Conservation (phyloP, 2,329 filamentous ascomycete genomes). For the Colletotrichum liriopes region DNA sequence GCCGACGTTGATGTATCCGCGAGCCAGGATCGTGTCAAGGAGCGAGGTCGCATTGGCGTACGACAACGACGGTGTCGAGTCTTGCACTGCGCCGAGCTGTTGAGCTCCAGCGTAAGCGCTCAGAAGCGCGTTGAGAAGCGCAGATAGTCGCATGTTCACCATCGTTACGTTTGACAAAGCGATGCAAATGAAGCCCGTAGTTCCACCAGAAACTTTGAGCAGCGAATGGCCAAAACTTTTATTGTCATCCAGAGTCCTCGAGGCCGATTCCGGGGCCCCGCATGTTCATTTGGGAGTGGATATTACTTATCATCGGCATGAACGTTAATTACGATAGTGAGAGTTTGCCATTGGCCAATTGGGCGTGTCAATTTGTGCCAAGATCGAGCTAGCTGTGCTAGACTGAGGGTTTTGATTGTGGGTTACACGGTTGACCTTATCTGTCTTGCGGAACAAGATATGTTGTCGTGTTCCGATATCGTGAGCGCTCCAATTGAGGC, state of each 20-base stretch:
- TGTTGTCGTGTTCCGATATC: too few species aligned
- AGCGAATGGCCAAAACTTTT: neutral
- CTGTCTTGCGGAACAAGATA: neutral
- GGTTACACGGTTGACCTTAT: neutral
- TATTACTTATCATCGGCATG: slow-evolving; percentile 12
- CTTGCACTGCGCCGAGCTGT: neutral
- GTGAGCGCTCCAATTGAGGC: too few species aligned
- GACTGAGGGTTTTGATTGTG: neutral
- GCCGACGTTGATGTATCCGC: slow-evolving; percentile 40
- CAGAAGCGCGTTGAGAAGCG: neutral
- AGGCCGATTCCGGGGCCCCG: slow-evolving; percentile 39
- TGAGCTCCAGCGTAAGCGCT: slow-evolving; percentile 7
- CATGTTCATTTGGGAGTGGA: slow-evolving; percentile 34
- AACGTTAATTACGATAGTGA: slow-evolving; percentile 16
- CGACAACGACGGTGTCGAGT: neutral
- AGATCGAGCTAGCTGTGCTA: slow-evolving; percentile 8
- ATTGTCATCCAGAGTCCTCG: neutral
- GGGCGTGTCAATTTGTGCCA: neutral
- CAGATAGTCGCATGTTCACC: slow-evolving; percentile 5
- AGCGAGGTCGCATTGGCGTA: slow-evolving; percentile 37
- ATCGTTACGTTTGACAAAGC: neutral
- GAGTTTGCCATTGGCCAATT: slow-evolving; percentile 11
- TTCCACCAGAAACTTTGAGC: neutral
- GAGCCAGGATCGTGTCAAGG: slow-evolving; percentile 35
- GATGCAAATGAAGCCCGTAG: neutral